These are phyloP conservation scores for Cordyceps cicadae DNA, from an alignment of 2,329 filamentous ascomycete species.

Conservation along the genomic window DNA sequence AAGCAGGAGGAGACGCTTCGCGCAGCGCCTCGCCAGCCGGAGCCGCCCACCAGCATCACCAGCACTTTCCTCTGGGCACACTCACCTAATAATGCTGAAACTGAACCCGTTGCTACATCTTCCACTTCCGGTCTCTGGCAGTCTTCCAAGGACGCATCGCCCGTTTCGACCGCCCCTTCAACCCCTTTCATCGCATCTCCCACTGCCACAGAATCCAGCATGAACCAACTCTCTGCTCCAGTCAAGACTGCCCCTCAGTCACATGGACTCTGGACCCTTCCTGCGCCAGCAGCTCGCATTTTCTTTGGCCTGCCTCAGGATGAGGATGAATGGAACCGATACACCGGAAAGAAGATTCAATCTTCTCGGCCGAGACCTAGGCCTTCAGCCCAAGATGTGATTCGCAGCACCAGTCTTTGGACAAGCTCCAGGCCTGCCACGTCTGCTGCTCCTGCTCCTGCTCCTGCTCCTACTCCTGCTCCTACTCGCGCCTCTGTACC, in stretches of 20 bases:
- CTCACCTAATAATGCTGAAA: neutral
- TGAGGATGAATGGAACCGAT: neutral
- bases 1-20: slow-evolving; percentile 6
- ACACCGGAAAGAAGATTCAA: neutral
- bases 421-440: neutral
- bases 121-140: neutral
- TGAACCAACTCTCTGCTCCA: slow-evolving; percentile 4
- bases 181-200: slow-evolving; percentile 14
- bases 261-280: slow-evolving; percentile 4
- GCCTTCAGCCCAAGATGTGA: neutral
- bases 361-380: slow-evolving; percentile 1
- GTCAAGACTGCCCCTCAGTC: slow-evolving; percentile 12
- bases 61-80: slow-evolving; percentile 8
- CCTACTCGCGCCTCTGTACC: slow-evolving; percentile 14
- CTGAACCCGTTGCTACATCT: neutral
- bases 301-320: neutral
- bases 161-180: slow-evolving; percentile 5
- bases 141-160: neutral
- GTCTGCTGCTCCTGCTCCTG: no score
- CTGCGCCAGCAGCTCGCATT: neutral
- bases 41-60: slow-evolving; percentile 3
- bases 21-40: slow-evolving; percentile 8
- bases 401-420: slow-evolving; percentile 5
- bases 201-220: slow-evolving; percentile 11
- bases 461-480: neutral